These are phyloP conservation scores for Astraeus odoratus DNA, from an alignment of 768 basidiomycete genomes.

Conservation along the genomic window DNA sequence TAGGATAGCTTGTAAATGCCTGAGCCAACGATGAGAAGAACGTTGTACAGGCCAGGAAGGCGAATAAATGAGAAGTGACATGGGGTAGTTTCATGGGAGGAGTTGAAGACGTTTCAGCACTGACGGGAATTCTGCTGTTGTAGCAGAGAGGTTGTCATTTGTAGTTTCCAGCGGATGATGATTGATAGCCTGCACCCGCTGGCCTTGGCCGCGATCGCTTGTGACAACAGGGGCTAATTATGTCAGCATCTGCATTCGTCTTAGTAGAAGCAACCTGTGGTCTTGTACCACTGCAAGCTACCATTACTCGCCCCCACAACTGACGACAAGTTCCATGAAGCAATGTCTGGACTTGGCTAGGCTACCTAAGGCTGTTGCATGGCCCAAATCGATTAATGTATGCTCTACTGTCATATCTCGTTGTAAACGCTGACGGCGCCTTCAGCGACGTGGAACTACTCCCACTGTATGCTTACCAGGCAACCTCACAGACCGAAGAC, in stretches of 20 bases:
- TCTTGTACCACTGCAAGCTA: too few relatives aligned
- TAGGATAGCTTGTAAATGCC: conserved; percentile 38
- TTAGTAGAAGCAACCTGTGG: too few relatives aligned
- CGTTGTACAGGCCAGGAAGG: not conserved
- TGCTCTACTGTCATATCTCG: not conserved
- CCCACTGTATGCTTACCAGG: conserved; percentile 11
- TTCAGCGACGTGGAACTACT: conserved; percentile 7
- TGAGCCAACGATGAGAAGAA: not conserved
- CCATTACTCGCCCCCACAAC: too few relatives aligned
- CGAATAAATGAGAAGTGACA: not conserved
- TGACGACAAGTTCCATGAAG: too few relatives aligned
- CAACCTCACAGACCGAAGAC: conserved; percentile 6
- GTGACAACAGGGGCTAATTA: not conserved
- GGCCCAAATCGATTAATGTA: conserved; percentile 3
- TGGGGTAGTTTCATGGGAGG: not conserved
- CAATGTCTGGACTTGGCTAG: not conserved
- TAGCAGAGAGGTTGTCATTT: not conserved
- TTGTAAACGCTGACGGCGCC: not conserved
- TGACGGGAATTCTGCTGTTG: too few relatives aligned
- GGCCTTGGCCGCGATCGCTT: not conserved
- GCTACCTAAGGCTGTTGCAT: conserved; percentile 5
- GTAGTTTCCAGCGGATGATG: not conserved
- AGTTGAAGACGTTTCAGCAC: not conserved
- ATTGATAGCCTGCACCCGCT: not conserved
- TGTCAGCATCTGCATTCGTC: too few relatives aligned